Conservation (phyloP, 768 basidiomycete genomes). For the Kwoniella sp. region DNA sequence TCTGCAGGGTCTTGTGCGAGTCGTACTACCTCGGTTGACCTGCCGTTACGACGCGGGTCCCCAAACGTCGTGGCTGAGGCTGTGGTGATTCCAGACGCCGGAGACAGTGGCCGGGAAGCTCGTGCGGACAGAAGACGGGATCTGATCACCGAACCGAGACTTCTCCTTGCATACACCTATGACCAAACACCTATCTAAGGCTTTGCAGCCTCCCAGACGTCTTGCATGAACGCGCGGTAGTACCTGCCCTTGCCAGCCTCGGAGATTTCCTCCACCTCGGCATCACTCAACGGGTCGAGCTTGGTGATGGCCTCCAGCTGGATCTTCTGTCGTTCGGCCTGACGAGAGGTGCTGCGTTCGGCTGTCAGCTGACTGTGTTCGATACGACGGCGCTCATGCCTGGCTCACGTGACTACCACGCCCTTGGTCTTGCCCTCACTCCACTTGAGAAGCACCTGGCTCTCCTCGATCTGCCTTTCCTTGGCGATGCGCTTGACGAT, state of each 20-base stretch:
- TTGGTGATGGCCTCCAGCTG: conserved; percentile 32
- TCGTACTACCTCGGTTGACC: too few relatives aligned
- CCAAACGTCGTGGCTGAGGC: too few relatives aligned
- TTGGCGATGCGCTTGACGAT: conserved; percentile 18
- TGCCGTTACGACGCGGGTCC: too few relatives aligned
- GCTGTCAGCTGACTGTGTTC: too few relatives aligned
- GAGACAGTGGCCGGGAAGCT: too few relatives aligned
- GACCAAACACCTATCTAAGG: conserved; percentile 8
- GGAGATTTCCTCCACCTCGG: conserved; percentile 28
- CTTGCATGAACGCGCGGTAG: conserved; percentile 25
- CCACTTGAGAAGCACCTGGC: conserved; percentile 28
- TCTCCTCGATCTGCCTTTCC: conserved; percentile 10
- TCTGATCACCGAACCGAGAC: too few relatives aligned
- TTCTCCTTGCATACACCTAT: too few relatives aligned
- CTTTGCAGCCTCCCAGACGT: conserved; percentile 37
- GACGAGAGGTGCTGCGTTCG: conserved; percentile 27
- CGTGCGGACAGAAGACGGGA: too few relatives aligned
- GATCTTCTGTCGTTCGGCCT: conserved; percentile 27
- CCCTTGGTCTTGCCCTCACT: conserved; percentile 4
- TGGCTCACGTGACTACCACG: conserved; percentile 21
- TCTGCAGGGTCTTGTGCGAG: too few relatives aligned
- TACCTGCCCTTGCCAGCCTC: conserved; percentile 26
- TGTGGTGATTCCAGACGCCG: too few relatives aligned
- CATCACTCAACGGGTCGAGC: conserved; percentile 8
- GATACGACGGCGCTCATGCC: too few relatives aligned